Evolutionary conservation across 768 basidiomycete species (phyloP).

Genomic region (Xanthoconium stramineum): DNA sequence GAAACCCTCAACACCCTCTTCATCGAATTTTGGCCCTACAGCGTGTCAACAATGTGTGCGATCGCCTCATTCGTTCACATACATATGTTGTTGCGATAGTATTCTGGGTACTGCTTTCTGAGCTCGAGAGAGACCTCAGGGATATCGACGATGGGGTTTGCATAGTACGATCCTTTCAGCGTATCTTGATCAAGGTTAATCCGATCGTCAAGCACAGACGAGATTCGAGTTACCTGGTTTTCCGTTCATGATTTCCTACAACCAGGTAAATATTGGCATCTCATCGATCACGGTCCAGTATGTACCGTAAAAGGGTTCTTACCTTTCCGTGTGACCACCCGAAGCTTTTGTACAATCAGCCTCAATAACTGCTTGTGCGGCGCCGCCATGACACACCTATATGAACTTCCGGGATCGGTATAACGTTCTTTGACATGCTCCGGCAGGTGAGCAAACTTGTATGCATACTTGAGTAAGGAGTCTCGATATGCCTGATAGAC

Average conservation of each 20-base stretch:
- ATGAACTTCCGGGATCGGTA: conserved; percentile 66
- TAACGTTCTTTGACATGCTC: conserved; percentile 68
- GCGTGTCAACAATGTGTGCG: neutral
- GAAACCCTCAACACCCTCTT: conserved; percentile 67
- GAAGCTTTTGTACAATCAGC: conserved; percentile 49
- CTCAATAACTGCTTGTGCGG: neutral
- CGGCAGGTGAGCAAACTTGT: conserved; percentile 72
- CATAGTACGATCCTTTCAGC: conserved; percentile 93
- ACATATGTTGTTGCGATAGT: conserved; percentile 91
- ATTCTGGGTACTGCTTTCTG: conserved; percentile 66
- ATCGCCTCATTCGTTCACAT: conserved; percentile 13
- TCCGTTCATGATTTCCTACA: conserved; percentile 93
- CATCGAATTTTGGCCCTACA: conserved; percentile 62
- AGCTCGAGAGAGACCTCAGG: conserved; percentile 59
- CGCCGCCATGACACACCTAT: conserved; percentile 51
- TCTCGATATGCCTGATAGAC: conserved; percentile 63
- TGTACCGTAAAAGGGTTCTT: conserved; percentile 4
- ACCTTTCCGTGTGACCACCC: conserved; percentile 99
- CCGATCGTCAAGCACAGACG: neutral
- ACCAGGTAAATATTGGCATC: neutral
- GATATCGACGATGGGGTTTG: conserved; percentile 66
- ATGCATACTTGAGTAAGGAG: conserved; percentile 68
- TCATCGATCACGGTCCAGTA: neutral
- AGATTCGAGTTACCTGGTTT: conserved; percentile 55
- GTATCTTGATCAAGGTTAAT: conserved; percentile 47